Evolutionary conservation across 2,329 filamentous ascomycete genomes (phyloP), one percentile per base, ranked within the genome.

Genomic region (Magnaporthiopsis poae): DNA sequence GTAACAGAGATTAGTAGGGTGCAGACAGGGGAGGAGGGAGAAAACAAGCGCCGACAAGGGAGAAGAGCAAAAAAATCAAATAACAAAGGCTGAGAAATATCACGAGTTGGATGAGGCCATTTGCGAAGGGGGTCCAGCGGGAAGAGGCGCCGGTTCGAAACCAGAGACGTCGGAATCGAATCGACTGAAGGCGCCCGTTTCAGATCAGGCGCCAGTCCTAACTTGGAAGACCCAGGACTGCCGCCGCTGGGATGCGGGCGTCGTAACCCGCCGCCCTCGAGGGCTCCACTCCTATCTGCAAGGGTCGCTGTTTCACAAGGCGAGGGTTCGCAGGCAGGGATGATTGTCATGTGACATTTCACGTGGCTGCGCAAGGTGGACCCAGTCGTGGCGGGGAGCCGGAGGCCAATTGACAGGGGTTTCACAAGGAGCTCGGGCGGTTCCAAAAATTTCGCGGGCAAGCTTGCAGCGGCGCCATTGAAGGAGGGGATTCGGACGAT

Each of bases 161-260:
- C 71, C 66, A 68, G 63, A 73, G 68, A 68, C 69, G 71, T 73
- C 70, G 70, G 69, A 68, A 69, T 72, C 33, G 46, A 56, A 56
- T 56, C 46, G 46, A 56, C 46, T 56, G 46, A 56, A 25, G 46
- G 46, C n/a, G n/a, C 46, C 46, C 46, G 46, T 56, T 56, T 56
- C 46, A 56, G 61, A 35, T 21, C 21, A 62, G n/a, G 56, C 56
- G 52, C 64, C 61, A 65, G 56, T 60, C 64, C 64, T 18, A 29
- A 52, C 61, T 11, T 31, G 64, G 18, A 8, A 2, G 46, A 3
- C 46, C 46, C n/a, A 21, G 39, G 15, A 46, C 15, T 46, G 39
- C 13, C 39, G 39, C 39, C 39, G 13, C 4, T 18, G 3, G 3
- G 13, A 15, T 36, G 36, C 15, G 36, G 36, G 36, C 12, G 36